Conservation (phyloP, 768 basidiomycete species). For the Glaciozyma martinii region DNA sequence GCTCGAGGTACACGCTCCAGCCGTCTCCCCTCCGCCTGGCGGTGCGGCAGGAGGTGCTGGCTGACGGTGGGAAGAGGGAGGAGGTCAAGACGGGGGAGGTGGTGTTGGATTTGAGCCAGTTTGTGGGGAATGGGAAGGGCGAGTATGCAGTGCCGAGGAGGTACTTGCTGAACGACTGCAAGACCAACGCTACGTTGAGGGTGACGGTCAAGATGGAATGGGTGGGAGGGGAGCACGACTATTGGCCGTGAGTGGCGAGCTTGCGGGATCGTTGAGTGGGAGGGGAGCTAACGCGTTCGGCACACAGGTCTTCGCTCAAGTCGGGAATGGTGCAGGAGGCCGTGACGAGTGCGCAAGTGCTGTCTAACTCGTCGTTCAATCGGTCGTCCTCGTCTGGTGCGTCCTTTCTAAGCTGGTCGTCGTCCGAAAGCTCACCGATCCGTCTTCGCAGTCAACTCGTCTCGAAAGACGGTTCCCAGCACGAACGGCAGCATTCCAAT, state of each 20-base stretch:
- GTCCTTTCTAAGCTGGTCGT: background rate
- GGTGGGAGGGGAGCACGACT: slow-evolving; percentile 28
- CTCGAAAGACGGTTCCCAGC: background rate
- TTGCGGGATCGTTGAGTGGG: no score
- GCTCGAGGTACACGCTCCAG: slow-evolving; percentile 15
- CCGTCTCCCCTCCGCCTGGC: slow-evolving; percentile 16
- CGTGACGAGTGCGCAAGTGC: background rate
- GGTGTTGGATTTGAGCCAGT: slow-evolving; percentile 31
- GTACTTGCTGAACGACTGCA: slow-evolving; percentile 31
- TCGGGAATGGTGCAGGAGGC: slow-evolving; percentile 2
- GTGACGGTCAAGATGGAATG: slow-evolving; percentile 34
- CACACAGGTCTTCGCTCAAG: slow-evolving; percentile 11
- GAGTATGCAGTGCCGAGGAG: slow-evolving; percentile 20
- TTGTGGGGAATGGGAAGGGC: slow-evolving; percentile 17
- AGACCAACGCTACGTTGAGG: slow-evolving; percentile 32
- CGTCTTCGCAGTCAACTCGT: background rate
- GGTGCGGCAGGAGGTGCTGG: slow-evolving; percentile 19
- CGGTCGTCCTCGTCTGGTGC: slow-evolving; percentile 17
- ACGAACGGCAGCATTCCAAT: background rate
- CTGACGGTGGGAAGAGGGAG: slow-evolving; percentile 20
- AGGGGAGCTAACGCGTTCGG: background rate
- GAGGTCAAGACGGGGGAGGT: slow-evolving; percentile 32
- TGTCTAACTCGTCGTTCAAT: slow-evolving; percentile 1
- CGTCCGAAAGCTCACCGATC: background rate
- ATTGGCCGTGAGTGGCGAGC: slow-evolving; percentile 21